phyloP scores from a whole-genome alignment of 768 basidiomycete species.

The Rubroboletus satanas region DNA sequence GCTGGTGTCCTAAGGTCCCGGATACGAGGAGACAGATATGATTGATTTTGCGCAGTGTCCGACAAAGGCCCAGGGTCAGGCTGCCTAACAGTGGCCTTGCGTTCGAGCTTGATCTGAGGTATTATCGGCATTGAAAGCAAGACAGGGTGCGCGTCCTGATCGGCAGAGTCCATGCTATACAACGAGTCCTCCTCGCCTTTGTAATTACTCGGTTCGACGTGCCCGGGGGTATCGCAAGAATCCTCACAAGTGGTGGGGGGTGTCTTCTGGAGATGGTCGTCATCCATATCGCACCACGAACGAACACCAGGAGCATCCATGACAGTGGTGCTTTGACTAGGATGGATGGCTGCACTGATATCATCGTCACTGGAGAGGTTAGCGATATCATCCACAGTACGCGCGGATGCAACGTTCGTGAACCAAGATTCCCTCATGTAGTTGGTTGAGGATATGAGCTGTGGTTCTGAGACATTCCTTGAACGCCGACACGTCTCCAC shows the following conservation, averaged over 20 bases:
- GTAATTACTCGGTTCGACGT: neutral
- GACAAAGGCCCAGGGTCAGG: neutral
- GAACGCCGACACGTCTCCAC: neutral
- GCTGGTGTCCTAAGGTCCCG: slow-evolving; percentile 9
- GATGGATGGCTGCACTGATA: neutral
- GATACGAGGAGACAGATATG: slow-evolving; percentile 22
- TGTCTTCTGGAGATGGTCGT: neutral
- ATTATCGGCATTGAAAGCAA: slow-evolving; percentile 29
- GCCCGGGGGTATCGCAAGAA: neutral
- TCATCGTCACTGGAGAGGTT: slow-evolving; percentile 1
- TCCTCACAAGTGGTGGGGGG: neutral
- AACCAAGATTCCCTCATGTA: slow-evolving; percentile 19
- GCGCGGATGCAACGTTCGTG: slow-evolving; percentile 5
- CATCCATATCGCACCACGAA: neutral
- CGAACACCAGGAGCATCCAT: neutral
- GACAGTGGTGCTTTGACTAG: neutral
- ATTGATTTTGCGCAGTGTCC: neutral
- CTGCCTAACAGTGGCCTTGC: slow-evolving; percentile 23
- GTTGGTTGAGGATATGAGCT: slow-evolving; percentile 16
- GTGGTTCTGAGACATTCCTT: slow-evolving; percentile 25
- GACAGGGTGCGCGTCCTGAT: slow-evolving; percentile 19
- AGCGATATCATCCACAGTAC: slow-evolving; percentile 9
- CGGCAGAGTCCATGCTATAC: slow-evolving; percentile 26
- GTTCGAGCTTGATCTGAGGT: slow-evolving; percentile 26
- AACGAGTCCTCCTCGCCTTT: slow-evolving; percentile 18